A percentile compares a stretch with the other conserved stretches of the same genome.
Conservation (phyloP, 2,329 filamentous ascomycete genomes). For the Daldinia sp. region DNA sequence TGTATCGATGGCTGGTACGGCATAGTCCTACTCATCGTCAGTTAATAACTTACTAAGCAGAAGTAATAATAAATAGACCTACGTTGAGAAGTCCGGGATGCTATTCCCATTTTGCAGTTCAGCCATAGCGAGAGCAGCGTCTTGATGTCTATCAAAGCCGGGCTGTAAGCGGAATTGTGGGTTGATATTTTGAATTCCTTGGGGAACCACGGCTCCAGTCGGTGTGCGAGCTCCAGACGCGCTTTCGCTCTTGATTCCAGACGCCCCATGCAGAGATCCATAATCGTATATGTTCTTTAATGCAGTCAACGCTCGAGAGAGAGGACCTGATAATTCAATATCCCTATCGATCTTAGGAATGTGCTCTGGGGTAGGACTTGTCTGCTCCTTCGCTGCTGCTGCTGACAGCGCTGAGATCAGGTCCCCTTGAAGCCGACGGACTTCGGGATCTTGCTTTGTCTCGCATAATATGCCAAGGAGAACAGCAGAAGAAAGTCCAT, state of each 20-base stretch:
- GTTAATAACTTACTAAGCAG: conserved; percentile 12
- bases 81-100: conserved; percentile 61
- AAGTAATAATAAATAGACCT: conserved; percentile 33
- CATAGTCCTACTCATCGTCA: conserved; percentile 36
- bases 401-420: conserved; percentile 73
- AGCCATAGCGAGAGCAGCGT: conserved; percentile 73
- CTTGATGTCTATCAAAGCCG: conserved; percentile 66
- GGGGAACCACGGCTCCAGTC: conserved; percentile 61
- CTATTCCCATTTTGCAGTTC: conserved; percentile 71
- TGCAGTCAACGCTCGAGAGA: conserved; percentile 71
- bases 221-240: conserved; percentile 59
- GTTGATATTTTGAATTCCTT: conserved; percentile 45
- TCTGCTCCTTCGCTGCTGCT: conserved; percentile 72
- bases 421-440: conserved; percentile 72
- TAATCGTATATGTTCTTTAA: conserved; percentile 76
- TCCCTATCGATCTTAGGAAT: conserved; percentile 69
- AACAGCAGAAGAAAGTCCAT: conserved; percentile 73
- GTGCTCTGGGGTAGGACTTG: conserved; percentile 63
- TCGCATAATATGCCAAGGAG: conserved; percentile 73
- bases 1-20: conserved; percentile 53
- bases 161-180: conserved; percentile 46
- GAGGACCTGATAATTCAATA: conserved; percentile 71
- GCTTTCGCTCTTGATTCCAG: conserved; percentile 62
- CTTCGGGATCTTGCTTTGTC: conserved; percentile 72
- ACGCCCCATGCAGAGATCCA: conserved; percentile 66